Evolutionary conservation across 2,329 filamentous ascomycete genomes (phyloP).

Genomic region (Aotearoamyces nothofagi): DNA sequence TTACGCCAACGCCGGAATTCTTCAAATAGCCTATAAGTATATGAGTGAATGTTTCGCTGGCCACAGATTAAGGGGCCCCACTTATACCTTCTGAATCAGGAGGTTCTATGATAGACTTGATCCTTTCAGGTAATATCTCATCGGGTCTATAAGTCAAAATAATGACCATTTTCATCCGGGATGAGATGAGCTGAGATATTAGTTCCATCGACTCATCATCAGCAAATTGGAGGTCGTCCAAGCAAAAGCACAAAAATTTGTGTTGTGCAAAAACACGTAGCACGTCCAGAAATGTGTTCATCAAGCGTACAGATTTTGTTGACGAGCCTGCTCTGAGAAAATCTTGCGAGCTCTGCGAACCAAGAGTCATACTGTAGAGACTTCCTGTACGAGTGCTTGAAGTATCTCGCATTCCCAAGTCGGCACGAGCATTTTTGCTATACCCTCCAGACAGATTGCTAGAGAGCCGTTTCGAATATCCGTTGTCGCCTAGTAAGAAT

Average conservation of each 20-base stretch:
- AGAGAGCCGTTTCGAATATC: constrained; percentile 5
- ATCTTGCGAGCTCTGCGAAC: constrained; percentile 39
- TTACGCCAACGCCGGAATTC: constrained; percentile 39
- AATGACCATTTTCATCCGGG: constrained; percentile 67
- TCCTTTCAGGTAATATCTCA: constrained; percentile 39
- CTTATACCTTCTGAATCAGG: constrained; percentile 39
- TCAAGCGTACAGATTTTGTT: constrained; percentile 56
- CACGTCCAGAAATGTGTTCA: constrained; percentile 80
- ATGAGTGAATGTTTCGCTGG: constrained; percentile 14
- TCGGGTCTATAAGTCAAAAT: constrained; percentile 63
- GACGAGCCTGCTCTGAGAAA: constrained; percentile 41
- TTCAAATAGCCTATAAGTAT: constrained; percentile 17
- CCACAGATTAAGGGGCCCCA: too few species aligned
- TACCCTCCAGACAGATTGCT: constrained; percentile 11
- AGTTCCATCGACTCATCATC: constrained; percentile 79
- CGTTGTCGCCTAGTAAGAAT: constrained; percentile 40
- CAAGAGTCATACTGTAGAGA: constrained; percentile 16
- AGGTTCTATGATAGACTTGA: constrained; percentile 38
- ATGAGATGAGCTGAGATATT: constrained; percentile 63
- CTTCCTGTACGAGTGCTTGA: constrained; percentile 12
- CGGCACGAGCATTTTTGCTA: constrained; percentile 15
- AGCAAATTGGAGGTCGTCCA: constrained; percentile 84
- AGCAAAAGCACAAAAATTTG: constrained; percentile 75
- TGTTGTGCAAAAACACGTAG: constrained; percentile 66
- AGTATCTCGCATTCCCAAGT: constrained; percentile 11